phyloP scores from a whole-genome alignment of 2,329 filamentous ascomycete species.

The Chaetomium strumarium region DNA sequence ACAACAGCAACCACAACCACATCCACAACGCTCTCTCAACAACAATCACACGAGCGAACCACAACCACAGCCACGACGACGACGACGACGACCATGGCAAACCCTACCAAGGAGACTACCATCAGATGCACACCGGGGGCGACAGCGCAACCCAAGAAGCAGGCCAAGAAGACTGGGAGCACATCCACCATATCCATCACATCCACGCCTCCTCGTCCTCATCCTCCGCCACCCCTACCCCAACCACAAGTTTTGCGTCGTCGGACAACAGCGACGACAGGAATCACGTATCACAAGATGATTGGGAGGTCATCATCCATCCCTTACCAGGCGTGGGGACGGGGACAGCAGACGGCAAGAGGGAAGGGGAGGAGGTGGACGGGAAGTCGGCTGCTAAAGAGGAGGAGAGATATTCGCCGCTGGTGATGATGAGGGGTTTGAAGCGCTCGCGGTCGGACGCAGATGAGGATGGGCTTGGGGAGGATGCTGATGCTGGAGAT shows the following conservation, averaged over 20 bases:
- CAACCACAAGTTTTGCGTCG: background rate
- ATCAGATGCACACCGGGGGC: background rate
- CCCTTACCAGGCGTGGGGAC: background rate
- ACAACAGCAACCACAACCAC: background rate
- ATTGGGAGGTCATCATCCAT: too few species aligned
- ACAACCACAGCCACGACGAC: background rate
- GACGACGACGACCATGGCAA: too few species aligned
- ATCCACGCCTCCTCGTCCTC: background rate
- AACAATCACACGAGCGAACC: too few species aligned
- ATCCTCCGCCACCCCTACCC: background rate
- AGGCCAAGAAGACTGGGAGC: conserved; percentile 17
- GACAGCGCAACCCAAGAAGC: background rate
- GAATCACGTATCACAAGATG: background rate
- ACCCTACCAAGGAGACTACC: too few species aligned
- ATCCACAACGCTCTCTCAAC: too few species aligned
- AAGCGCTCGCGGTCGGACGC: conserved; percentile 4
- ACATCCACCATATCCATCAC: conserved; percentile 1
- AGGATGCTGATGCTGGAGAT: background rate
- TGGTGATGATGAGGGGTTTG: background rate
- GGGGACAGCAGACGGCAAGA: background rate
- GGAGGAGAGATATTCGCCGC: too few species aligned
- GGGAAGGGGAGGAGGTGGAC: background rate
- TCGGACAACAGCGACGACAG: background rate
- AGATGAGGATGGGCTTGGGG: too few species aligned
- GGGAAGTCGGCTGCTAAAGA: background rate